phyloP scores from a whole-genome alignment of 2,329 filamentous ascomycete genomes.

The Paracorniculantispora psalliotae region DNA sequence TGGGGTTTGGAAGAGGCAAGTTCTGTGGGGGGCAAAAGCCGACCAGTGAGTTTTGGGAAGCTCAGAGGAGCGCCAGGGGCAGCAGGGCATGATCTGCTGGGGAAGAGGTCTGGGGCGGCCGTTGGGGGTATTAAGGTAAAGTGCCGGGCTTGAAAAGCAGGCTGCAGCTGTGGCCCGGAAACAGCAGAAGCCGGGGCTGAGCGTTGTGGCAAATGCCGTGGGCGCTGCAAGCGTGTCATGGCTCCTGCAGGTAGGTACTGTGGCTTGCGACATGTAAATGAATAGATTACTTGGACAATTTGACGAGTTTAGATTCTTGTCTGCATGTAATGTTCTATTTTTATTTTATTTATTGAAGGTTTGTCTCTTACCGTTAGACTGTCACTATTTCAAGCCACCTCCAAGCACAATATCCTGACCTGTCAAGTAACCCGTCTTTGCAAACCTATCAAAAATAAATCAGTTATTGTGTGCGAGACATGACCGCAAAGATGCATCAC shows the following conservation, averaged over 20 bases:
- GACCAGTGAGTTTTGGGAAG: neutral
- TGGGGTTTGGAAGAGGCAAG: conserved; percentile 13
- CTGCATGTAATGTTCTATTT: too few species aligned
- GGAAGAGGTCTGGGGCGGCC: neutral
- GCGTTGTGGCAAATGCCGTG: neutral
- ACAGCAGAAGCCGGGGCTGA: neutral
- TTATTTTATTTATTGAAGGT: too few species aligned
- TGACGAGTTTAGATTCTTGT: too few species aligned
- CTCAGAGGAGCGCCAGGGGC: neutral
- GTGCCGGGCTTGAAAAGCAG: neutral
- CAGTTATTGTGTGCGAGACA: neutral
- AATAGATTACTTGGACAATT: too few species aligned
- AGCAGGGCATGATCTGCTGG: neutral
- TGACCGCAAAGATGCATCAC: conserved; percentile 10
- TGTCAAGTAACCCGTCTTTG: conserved; percentile 26
- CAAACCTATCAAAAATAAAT: conserved; percentile 20
- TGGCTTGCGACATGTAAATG: too few species aligned
- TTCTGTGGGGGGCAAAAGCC: conserved; percentile 14
- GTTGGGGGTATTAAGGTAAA: neutral
- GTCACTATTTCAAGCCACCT: conserved; percentile 22
- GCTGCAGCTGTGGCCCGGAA: neutral
- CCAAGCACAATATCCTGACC: conserved; percentile 25
- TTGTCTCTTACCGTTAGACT: too few species aligned
- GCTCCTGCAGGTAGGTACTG: too few species aligned
- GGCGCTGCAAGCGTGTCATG: too few species aligned